phyloP scores from a whole-genome alignment of 805 yeast species.

The Ogataea corticis region DNA sequence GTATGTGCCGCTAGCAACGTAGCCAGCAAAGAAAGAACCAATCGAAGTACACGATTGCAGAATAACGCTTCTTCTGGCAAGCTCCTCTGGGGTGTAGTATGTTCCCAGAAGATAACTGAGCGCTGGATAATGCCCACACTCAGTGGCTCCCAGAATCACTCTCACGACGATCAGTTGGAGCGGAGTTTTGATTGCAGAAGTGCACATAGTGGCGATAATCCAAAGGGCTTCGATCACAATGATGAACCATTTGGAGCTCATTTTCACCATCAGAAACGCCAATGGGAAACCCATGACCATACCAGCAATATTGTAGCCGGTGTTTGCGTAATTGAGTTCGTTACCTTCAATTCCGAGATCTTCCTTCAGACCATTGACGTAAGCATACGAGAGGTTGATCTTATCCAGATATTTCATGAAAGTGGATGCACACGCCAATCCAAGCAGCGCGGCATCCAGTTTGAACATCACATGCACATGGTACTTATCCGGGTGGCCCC shows the following conservation, averaged over 20 bases:
- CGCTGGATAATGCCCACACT: constrained; percentile 12
- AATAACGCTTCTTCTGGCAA: constrained; percentile 57
- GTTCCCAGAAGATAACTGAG: constrained; percentile 37
- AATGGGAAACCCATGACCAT: constrained; percentile 56
- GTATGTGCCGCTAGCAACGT: constrained; percentile 55
- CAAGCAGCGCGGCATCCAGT: not conserved
- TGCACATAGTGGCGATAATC: constrained; percentile 1
- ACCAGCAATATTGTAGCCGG: constrained; percentile 40
- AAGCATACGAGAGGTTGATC: constrained; percentile 52
- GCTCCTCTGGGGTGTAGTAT: constrained; percentile 54
- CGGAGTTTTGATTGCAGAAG: not conserved
- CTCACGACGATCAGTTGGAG: constrained; percentile 24
- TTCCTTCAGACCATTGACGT: constrained; percentile 61
- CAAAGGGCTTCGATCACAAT: not conserved
- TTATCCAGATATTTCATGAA: constrained; percentile 52
- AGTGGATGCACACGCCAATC: not conserved
- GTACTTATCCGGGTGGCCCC: constrained; percentile 7
- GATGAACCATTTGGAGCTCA: constrained; percentile 11
- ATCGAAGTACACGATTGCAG: constrained; percentile 36
- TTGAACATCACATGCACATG: constrained; percentile 1
- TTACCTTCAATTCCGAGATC: constrained; percentile 23
- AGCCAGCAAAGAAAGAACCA: constrained; percentile 46
- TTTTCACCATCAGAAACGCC: constrained; percentile 40
- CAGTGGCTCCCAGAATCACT: constrained; percentile 41
- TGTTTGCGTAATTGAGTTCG: not conserved